A percentile compares a stretch with the other conserved stretches of the same genome.
Evolutionary conservation across 1,284 basidiomycete genomes (phyloP).

Genomic region (Ganoderma sinense): DNA sequence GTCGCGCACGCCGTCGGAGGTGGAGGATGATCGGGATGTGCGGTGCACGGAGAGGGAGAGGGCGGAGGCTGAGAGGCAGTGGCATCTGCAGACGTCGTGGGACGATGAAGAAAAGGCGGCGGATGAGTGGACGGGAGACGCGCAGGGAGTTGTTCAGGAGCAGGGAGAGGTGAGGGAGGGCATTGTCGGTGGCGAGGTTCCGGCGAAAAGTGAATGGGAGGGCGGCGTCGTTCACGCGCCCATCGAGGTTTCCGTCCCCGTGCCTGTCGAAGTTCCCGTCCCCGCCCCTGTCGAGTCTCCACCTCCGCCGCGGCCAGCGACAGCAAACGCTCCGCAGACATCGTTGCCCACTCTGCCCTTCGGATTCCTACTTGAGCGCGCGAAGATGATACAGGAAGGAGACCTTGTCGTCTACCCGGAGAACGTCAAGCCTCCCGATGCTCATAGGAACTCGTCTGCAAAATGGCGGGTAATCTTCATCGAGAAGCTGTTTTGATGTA

Average conservation of each 20-base stretch:
- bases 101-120: neutral
- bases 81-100: slow-evolving; percentile 3
- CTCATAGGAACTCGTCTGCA: neutral
- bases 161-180: neutral
- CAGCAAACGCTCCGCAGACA: neutral
- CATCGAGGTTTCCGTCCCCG: neutral
- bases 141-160: neutral
- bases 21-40: neutral
- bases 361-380: neutral
- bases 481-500: neutral
- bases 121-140: neutral
- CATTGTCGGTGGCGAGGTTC: neutral
- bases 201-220: neutral
- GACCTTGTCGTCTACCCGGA: slow-evolving; percentile 4
- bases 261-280: neutral
- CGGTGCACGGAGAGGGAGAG: neutral
- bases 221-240: neutral
- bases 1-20: neutral
- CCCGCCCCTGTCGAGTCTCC: neutral
- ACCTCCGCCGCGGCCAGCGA: neutral
- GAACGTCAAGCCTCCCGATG: neutral
- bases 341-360: neutral
- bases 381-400: neutral
- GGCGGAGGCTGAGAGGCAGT: neutral
- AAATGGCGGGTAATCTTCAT: neutral